A percentile compares a stretch with the other conserved stretches of the same genome.
Conservation (phyloP, 805 yeast genomes). For the Pichia cephalocereana region DNA sequence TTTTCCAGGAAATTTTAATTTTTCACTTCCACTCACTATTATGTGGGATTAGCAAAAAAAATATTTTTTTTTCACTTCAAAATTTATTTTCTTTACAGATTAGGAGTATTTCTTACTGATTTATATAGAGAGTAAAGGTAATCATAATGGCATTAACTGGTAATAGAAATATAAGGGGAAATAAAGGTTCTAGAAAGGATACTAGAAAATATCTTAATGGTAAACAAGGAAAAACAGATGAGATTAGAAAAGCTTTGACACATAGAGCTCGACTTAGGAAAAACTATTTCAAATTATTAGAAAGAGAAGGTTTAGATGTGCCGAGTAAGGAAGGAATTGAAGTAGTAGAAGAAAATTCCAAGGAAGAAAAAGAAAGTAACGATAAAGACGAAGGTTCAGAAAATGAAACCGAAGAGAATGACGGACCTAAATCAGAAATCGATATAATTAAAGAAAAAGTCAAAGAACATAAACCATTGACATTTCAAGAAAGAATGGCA, state of each 20-base stretch:
- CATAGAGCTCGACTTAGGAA: conserved; percentile 78
- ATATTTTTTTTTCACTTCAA: too few species aligned
- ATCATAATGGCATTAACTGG: background rate
- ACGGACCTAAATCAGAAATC: conserved; percentile 18
- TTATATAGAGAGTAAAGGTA: too few species aligned
- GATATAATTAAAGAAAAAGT: conserved; percentile 27
- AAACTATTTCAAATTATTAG: conserved; percentile 69
- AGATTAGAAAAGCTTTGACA: conserved; percentile 66
- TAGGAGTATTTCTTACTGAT: too few species aligned
- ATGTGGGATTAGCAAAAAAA: too few species aligned
- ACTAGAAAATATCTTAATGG: conserved; percentile 16
- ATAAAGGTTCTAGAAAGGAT: conserved; percentile 4
- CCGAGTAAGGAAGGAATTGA: conserved; percentile 28
- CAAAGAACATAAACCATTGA: conserved; percentile 13
- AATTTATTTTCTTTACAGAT: too few species aligned
- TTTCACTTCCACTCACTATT: too few species aligned
- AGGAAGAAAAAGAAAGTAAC: conserved; percentile 11
- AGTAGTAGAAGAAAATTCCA: conserved; percentile 12
- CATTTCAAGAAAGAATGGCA: conserved; percentile 37
- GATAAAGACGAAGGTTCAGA: conserved; percentile 3
- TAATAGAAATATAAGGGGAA: background rate
- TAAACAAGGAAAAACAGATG: conserved; percentile 34
- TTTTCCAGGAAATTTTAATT: too few species aligned
- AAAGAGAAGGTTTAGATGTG: conserved; percentile 54
- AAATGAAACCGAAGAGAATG: background rate